Percentiles rank a stretch among this genome's conserved stretches.
Evolutionary conservation across 106 monocot species (phyloP).

Genomic region (Phalaenopsis aphrodite): DNA sequence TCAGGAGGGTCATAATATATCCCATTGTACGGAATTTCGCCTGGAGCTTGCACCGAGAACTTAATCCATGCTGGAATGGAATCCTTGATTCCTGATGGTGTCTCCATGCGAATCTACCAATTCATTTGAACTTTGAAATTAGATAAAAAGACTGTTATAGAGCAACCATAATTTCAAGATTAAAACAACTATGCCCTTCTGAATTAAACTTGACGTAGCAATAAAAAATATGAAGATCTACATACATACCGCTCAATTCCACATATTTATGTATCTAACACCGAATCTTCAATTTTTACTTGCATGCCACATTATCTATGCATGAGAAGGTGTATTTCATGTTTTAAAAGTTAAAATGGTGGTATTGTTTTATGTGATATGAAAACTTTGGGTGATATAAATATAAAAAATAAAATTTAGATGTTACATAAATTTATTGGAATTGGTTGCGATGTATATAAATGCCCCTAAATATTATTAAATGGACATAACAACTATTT

Average conservation of each 20-base stretch:
- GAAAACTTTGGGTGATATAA: no score
- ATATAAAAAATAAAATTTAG: no score
- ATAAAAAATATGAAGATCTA: background rate
- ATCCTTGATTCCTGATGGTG: slow-evolving; percentile 89
- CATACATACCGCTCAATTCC: no score
- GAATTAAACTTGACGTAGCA: background rate
- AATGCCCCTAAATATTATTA: background rate
- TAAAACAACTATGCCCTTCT: background rate
- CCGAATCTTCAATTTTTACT: no score
- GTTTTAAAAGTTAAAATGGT: no score
- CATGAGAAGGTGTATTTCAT: no score
- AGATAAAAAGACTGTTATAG: background rate
- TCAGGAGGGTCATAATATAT: slow-evolving; percentile 98
- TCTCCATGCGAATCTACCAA: slow-evolving; percentile 90
- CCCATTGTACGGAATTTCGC: slow-evolving; percentile 96
- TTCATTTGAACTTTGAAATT: background rate
- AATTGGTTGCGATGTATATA: no score
- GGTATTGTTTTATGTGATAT: no score
- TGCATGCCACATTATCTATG: no score
- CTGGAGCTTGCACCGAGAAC: slow-evolving; percentile 88
- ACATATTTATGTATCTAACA: no score
- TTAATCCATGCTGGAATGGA: slow-evolving; percentile 99
- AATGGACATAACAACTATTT: background rate
- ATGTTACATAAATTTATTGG: background rate
- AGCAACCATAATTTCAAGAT: background rate